A percentile compares a stretch with the other conserved stretches of the same genome.
Conservation (phyloP, 1,284 basidiomycete species). For the Marasmius tenuissimus region DNA sequence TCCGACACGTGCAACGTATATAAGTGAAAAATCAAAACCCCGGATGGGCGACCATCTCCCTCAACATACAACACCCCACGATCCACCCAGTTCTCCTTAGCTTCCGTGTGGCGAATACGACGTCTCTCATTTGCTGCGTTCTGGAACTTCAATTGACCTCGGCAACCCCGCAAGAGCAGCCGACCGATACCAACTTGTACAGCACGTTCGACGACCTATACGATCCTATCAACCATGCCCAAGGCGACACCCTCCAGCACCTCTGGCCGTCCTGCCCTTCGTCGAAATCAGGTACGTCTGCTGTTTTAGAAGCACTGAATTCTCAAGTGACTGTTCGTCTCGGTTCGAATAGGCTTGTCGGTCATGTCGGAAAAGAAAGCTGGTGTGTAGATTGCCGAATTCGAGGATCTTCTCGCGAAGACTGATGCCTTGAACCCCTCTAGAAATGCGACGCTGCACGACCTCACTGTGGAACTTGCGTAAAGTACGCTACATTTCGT, state of each 20-base stretch:
- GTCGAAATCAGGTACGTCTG: constrained; percentile 69
- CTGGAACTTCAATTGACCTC: background rate
- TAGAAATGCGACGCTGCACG: constrained; percentile 84
- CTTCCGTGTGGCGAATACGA: background rate
- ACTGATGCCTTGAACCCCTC: constrained; percentile 8
- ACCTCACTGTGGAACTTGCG: constrained; percentile 79
- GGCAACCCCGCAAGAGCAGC: background rate
- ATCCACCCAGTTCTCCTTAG: background rate
- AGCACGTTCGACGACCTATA: background rate
- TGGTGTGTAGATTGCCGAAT: constrained; percentile 45
- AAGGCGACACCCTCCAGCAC: constrained; percentile 43
- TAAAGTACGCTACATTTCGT: constrained; percentile 54
- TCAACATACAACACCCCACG: background rate
- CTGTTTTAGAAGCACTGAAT: background rate
- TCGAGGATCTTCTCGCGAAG: background rate
- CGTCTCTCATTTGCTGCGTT: background rate
- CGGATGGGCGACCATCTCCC: background rate
- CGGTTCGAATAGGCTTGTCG: constrained; percentile 62
- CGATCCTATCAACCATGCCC: constrained; percentile 50
- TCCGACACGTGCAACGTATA: background rate
- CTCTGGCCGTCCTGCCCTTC: constrained; percentile 59
- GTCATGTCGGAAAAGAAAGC: constrained; percentile 77
- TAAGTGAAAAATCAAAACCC: background rate
- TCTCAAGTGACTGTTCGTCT: background rate
- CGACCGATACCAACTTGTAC: background rate